phyloP scores from a whole-genome alignment of 768 basidiomycete species.

The Trametes gibbosa region DNA sequence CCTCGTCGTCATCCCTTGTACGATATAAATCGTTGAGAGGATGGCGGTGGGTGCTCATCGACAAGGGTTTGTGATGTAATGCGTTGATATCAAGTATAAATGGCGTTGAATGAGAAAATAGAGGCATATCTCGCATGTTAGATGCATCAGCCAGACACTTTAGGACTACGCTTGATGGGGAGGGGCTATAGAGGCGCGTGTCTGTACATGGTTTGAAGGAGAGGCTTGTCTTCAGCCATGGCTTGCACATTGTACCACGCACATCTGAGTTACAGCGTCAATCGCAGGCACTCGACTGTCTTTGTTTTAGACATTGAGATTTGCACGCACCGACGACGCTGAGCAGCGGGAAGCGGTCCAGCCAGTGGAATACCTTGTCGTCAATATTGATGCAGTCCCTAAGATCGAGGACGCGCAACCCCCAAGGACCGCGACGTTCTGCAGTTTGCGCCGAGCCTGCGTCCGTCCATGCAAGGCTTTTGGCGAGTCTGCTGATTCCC shows the following conservation, averaged over 20 bases:
- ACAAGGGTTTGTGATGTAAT: constrained; percentile 23
- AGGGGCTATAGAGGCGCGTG: constrained; percentile 21
- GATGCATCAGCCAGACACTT: background rate
- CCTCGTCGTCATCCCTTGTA: background rate
- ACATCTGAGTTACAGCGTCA: constrained; percentile 25
- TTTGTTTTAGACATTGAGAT: too few species aligned
- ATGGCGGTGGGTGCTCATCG: background rate
- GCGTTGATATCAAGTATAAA: constrained; percentile 34
- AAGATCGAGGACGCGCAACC: constrained; percentile 56
- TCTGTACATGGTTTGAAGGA: constrained; percentile 15
- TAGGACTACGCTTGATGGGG: constrained; percentile 13
- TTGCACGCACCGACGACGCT: constrained; percentile 53
- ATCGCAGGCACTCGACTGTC: too few species aligned
- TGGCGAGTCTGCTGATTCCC: constrained; percentile 51
- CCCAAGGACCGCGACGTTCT: constrained; percentile 48
- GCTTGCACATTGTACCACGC: constrained; percentile 27
- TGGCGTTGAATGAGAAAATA: constrained; percentile 36
- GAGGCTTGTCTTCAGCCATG: background rate
- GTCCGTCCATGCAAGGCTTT: constrained; percentile 41
- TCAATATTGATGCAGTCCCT: constrained; percentile 49
- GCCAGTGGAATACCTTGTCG: constrained; percentile 38
- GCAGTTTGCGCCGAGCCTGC: constrained; percentile 22
- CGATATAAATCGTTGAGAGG: background rate
- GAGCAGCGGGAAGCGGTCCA: constrained; percentile 55
- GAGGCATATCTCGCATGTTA: background rate